Conservation (phyloP, 805 yeast species). For the Maudiozyma saulgeensis region DNA sequence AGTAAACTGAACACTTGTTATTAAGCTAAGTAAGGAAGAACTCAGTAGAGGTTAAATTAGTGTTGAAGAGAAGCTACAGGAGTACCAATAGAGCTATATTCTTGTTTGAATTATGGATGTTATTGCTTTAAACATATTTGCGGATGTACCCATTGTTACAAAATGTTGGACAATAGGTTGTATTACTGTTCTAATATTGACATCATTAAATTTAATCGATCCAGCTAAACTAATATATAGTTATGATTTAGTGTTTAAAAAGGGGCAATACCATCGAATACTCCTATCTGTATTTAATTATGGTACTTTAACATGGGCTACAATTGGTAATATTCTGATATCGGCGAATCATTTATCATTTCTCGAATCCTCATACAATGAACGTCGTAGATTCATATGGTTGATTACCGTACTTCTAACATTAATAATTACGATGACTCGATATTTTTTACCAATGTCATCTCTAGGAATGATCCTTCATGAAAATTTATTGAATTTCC, state of each 20-base stretch:
- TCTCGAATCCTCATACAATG: constrained; percentile 20
- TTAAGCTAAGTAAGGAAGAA: too few relatives aligned
- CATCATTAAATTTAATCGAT: constrained; percentile 28
- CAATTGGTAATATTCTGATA: constrained; percentile 16
- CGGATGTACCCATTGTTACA: constrained; percentile 34
- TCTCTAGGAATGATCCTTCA: constrained; percentile 21
- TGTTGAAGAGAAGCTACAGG: too few relatives aligned
- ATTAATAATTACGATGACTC: constrained; percentile 15
- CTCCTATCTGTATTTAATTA: constrained; percentile 32
- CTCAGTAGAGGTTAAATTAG: too few relatives aligned
- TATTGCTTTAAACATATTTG: constrained; percentile 19
- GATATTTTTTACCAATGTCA: constrained; percentile 19
- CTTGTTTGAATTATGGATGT: constrained; percentile 16
- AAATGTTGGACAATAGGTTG: constrained; percentile 31
- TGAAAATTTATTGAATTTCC: constrained; percentile 23
- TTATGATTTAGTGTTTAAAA: constrained; percentile 32
- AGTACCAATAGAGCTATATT: not conserved
- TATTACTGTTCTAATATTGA: constrained; percentile 29
- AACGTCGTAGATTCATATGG: constrained; percentile 22
- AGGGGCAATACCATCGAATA: constrained; percentile 32
- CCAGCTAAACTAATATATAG: constrained; percentile 28
- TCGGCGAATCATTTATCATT: constrained; percentile 17
- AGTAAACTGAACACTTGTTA: too few relatives aligned
- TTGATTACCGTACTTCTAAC: constrained; percentile 12
- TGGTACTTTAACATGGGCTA: constrained; percentile 25